Evolutionary conservation across 176 grass and related monocot genomes (phyloP).

Genomic region (Aegilops tauschii): DNA sequence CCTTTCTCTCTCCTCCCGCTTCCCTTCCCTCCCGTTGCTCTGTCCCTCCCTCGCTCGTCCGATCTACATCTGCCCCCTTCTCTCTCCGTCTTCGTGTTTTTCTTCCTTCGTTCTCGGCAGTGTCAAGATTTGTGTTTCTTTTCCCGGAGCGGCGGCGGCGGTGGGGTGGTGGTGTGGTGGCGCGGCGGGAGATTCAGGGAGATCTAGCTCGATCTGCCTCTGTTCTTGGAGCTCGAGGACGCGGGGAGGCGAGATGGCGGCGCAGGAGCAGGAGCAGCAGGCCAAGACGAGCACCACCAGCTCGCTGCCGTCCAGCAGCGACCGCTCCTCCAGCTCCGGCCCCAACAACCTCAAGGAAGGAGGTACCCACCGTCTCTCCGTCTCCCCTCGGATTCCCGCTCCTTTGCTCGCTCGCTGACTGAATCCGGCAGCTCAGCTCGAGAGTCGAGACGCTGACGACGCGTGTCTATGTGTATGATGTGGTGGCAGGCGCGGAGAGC

Average conservation of each 20-base stretch:
- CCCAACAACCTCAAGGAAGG: slow-evolving; percentile 58
- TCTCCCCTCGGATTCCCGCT: background rate
- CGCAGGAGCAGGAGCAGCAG: slow-evolving; percentile 52
- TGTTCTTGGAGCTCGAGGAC: background rate
- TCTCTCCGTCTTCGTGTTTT: background rate
- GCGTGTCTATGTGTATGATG: background rate
- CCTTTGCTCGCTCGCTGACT: background rate
- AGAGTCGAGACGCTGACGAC: background rate
- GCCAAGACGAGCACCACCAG: slow-evolving; percentile 64
- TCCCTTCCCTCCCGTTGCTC: background rate
- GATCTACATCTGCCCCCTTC: slow-evolving; percentile 38
- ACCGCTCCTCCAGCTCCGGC: slow-evolving; percentile 80
- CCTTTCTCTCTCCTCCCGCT: background rate
- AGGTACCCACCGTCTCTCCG: slow-evolving; percentile 11
- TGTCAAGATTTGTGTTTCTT: slow-evolving; percentile 17
- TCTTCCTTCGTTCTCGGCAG: background rate
- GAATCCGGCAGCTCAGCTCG: background rate
- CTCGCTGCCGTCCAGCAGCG: slow-evolving; percentile 71
- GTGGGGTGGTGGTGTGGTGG: background rate
- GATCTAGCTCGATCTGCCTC: slow-evolving; percentile 34
- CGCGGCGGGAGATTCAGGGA: background rate
- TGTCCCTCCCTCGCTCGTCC: slow-evolving; percentile 3
- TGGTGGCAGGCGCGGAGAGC: slow-evolving; percentile 69
- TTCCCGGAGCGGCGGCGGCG: background rate
- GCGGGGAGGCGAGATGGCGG: slow-evolving; percentile 16